Conservation (phyloP, 129 eudicot species). For the Daucus carota region DH1_v3.0 NC_030382.2:33212001-33212500, state of each 20-base stretch:
- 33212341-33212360: not conserved
- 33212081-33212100: not conserved
- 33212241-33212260: constrained; percentile 79
- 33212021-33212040: not conserved
- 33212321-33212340: not conserved
- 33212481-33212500: constrained; percentile 81
- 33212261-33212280: constrained; percentile 98
- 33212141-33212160: not conserved
- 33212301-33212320: constrained; percentile 87
- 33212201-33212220: not conserved
- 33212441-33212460: not conserved
- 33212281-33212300: constrained; percentile 90
- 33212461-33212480: constrained; percentile 56
- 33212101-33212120: not conserved
- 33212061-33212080: not conserved
- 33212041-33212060: not conserved
- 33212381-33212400: not conserved
- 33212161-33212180: not conserved
- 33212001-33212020: not conserved
- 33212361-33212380: not conserved
- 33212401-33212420: not conserved
- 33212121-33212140: not conserved
- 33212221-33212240: constrained; percentile 38
- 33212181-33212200: not conserved
- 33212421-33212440: constrained; percentile 8